Percentiles rank a stretch among this genome's conserved stretches.
Evolutionary conservation across 1,284 basidiomycete species (phyloP).

Genomic region (Rhodotorula sp.): DNA sequence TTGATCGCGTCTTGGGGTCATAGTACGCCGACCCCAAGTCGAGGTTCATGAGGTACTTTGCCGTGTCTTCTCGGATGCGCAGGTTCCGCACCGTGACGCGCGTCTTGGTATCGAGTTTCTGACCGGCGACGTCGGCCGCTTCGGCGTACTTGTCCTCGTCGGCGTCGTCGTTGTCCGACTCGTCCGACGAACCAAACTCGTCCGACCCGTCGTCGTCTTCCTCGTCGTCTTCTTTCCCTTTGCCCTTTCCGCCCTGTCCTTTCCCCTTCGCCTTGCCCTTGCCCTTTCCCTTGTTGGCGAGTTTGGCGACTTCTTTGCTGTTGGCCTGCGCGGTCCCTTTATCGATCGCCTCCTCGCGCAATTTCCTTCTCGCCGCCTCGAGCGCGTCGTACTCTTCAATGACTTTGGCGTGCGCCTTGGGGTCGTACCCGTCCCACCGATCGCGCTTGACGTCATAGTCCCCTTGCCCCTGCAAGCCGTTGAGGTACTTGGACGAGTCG

Average conservation of each 20-base stretch:
- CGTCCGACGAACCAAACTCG: conserved; percentile 91
- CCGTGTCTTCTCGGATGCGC: conserved; percentile 97
- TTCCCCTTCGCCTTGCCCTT: conserved; percentile 2
- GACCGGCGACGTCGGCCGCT: conserved; percentile 92
- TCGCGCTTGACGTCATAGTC: conserved; percentile 96
- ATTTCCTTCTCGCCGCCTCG: conserved; percentile 81
- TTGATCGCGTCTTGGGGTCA: conserved; percentile 98
- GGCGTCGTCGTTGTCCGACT: conserved; percentile 39
- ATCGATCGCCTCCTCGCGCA: conserved; percentile 95
- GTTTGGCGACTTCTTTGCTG: conserved; percentile 65
- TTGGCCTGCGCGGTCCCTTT: conserved; percentile 64
- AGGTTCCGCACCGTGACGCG: conserved; percentile 97
- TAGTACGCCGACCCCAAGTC: conserved; percentile 96
- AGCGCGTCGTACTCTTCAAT: conserved; percentile 93
- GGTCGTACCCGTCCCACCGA: conserved; percentile 97
- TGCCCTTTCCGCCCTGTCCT: conserved; percentile 1
- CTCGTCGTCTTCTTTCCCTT: conserved; percentile 54
- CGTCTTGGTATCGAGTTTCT: conserved; percentile 96
- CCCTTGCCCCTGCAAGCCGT: conserved; percentile 44
- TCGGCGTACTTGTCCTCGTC: conserved; percentile 98
- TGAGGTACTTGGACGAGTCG: conserved; percentile 57
- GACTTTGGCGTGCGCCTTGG: conserved; percentile 73
- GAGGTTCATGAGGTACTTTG: conserved; percentile 97
- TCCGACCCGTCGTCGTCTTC: conserved; percentile 61
- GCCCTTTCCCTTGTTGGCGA: conserved; percentile 70